These are phyloP conservation scores for Hamigera avellanea DNA, from an alignment of 495 filamentous ascomycete genomes.

Conservation along the genomic window DNA sequence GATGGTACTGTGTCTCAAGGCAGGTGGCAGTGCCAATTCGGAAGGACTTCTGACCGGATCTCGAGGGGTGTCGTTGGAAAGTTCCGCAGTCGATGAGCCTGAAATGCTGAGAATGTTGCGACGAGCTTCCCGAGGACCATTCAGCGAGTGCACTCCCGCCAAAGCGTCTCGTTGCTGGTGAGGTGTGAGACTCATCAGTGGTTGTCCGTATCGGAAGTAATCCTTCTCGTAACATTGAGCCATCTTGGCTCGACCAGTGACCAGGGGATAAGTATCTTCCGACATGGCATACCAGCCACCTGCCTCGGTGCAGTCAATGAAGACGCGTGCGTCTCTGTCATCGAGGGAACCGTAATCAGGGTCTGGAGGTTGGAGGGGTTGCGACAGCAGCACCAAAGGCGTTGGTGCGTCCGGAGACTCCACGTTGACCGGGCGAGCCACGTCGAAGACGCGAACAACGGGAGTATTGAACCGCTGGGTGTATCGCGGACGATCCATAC, in stretches of 20 bases:
- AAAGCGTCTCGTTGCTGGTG: constrained; percentile 36
- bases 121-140: constrained; percentile 22
- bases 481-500: constrained; percentile 43
- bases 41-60: constrained; percentile 28
- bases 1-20: constrained; percentile 36
- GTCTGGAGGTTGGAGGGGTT: constrained; percentile 60
- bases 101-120: constrained; percentile 26
- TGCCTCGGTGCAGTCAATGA: constrained; percentile 72
- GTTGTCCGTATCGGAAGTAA: constrained; percentile 33
- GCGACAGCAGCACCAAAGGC: constrained; percentile 69
- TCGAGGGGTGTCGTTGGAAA: constrained; percentile 31
- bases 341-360: constrained; percentile 43
- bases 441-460: constrained; percentile 83
- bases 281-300: constrained; percentile 95
- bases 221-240: constrained; percentile 56
- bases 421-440: constrained; percentile 56
- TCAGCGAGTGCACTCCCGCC: constrained; percentile 41
- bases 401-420: constrained; percentile 43
- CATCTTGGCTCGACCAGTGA: constrained; percentile 54
- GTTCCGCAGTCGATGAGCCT: constrained; percentile 16
- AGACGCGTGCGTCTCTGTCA: constrained; percentile 55
- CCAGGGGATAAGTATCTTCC: constrained; percentile 70
- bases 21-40: constrained; percentile 32
- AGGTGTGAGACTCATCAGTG: constrained; percentile 29
- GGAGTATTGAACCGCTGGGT: constrained; percentile 66